Conservation (phyloP, 2,329 filamentous ascomycete species). For the Chrysosporium keratinophilum region DNA sequence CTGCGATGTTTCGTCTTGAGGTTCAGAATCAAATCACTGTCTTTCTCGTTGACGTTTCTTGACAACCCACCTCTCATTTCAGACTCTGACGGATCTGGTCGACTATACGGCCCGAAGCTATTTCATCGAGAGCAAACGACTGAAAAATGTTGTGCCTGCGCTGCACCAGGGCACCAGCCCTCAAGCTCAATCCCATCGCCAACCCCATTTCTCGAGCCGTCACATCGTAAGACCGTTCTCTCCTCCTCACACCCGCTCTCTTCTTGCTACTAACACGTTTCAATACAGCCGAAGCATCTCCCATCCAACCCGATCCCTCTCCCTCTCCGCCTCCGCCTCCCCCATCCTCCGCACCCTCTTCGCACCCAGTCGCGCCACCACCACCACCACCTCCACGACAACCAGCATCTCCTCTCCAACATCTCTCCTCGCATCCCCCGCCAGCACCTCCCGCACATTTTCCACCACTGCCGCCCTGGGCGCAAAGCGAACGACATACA, state of each 20-base stretch:
- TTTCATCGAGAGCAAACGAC: background rate
- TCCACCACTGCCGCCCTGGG: conserved; percentile 36
- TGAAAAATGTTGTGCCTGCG: conserved; percentile 7
- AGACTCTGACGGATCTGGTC: background rate
- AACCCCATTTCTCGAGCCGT: background rate
- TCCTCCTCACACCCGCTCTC: background rate
- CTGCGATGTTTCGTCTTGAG: background rate
- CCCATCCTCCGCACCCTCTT: conserved; percentile 16
- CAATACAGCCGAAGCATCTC: background rate
- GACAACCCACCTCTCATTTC: no score
- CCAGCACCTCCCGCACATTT: conserved; percentile 31
- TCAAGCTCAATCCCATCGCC: conserved; percentile 1
- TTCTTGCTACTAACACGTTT: background rate
- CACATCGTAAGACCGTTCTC: background rate
- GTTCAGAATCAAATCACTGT: background rate
- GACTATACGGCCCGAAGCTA: background rate
- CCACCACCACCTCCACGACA: conserved; percentile 15
- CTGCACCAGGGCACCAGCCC: background rate
- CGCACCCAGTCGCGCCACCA: conserved; percentile 8
- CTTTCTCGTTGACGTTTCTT: no score
- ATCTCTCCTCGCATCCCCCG: conserved; percentile 9
- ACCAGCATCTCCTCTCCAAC: background rate
- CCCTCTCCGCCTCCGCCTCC: conserved; percentile 33
- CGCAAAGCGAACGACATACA: conserved; percentile 45
- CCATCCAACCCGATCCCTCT: conserved; percentile 4